Conservation (phyloP, 2,329 filamentous ascomycete species). For the Fusarium buxicola region DNA sequence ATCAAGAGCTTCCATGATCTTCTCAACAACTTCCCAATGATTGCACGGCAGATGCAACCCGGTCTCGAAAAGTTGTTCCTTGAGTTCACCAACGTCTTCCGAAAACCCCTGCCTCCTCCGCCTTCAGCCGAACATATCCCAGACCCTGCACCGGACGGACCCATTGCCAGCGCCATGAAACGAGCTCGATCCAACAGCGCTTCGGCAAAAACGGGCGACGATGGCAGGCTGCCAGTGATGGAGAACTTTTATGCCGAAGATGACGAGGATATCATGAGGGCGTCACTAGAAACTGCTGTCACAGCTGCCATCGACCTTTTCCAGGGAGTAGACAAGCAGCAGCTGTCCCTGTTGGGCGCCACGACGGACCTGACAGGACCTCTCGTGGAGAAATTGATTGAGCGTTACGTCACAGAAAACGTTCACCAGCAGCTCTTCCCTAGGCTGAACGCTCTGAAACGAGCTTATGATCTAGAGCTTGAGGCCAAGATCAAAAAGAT, state of each 20-base stretch:
- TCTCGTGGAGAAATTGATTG: conserved; percentile 91
- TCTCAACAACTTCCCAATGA: conserved; percentile 92
- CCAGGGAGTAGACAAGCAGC: conserved; percentile 94
- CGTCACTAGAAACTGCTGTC: conserved; percentile 89
- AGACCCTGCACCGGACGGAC: conserved; percentile 68
- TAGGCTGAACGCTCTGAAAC: conserved; percentile 79
- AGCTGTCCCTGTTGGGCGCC: conserved; percentile 88
- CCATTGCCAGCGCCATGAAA: conserved; percentile 66
- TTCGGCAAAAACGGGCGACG: conserved; percentile 49
- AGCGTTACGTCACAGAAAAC: conserved; percentile 93
- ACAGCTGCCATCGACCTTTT: conserved; percentile 96
- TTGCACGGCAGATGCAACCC: conserved; percentile 94
- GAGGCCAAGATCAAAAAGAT: conserved; percentile 93
- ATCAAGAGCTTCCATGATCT: conserved; percentile 92
- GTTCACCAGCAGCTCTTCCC: conserved; percentile 92
- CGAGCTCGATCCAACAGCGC: conserved; percentile 65
- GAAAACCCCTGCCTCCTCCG: conserved; percentile 83
- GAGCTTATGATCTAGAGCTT: conserved; percentile 85
- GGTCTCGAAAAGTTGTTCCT: conserved; percentile 90
- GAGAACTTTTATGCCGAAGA: conserved; percentile 83
- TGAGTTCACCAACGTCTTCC: conserved; percentile 87
- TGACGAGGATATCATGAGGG: conserved; percentile 90
- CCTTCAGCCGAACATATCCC: conserved; percentile 71
- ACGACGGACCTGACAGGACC: conserved; percentile 95
- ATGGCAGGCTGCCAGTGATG: conserved; percentile 59